phyloP scores from a whole-genome alignment of 176 grass and related monocot species.

The Chloris gayana region DNA sequence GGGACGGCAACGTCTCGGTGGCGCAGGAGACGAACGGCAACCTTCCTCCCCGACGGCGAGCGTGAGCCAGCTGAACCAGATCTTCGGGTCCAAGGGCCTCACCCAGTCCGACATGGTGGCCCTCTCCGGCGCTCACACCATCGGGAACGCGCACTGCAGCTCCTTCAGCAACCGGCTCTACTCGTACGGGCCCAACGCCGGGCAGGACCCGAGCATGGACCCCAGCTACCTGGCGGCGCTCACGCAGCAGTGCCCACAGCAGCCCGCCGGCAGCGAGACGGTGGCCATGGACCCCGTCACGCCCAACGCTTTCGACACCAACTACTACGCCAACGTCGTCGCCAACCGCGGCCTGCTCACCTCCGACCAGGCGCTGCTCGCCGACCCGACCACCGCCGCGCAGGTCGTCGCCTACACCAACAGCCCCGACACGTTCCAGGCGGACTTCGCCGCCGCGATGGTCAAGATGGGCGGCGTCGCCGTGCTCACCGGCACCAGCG shows the following conservation, averaged over 20 bases:
- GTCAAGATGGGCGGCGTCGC: slow-evolving; percentile 74
- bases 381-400: slow-evolving; percentile 40
- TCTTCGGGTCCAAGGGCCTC: slow-evolving; percentile 65
- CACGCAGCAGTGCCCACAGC: slow-evolving; percentile 59
- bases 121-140: slow-evolving; percentile 86
- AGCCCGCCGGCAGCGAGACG: not conserved
- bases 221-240: slow-evolving; percentile 53
- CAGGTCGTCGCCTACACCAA: slow-evolving; percentile 62
- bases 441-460: slow-evolving; percentile 69
- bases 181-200: slow-evolving; percentile 39
- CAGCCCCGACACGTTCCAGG: slow-evolving; percentile 50
- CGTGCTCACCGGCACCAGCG: slow-evolving; percentile 59
- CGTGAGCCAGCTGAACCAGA: slow-evolving; percentile 53
- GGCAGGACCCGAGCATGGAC: slow-evolving; percentile 72
- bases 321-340: slow-evolving; percentile 66
- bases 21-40: slow-evolving; percentile 56
- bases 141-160: slow-evolving; percentile 74
- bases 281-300: slow-evolving; percentile 76
- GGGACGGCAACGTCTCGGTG: slow-evolving; percentile 65
- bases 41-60: slow-evolving; percentile 61
- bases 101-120: slow-evolving; percentile 60
- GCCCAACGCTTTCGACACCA: slow-evolving; percentile 68
- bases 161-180: slow-evolving; percentile 75
- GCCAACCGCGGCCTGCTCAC: slow-evolving; percentile 72
- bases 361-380: slow-evolving; percentile 72